These are phyloP conservation scores for Linnemannia exigua DNA, from an alignment of 192 early-diverging fungal genomes.

Conservation along the genomic window DNA sequence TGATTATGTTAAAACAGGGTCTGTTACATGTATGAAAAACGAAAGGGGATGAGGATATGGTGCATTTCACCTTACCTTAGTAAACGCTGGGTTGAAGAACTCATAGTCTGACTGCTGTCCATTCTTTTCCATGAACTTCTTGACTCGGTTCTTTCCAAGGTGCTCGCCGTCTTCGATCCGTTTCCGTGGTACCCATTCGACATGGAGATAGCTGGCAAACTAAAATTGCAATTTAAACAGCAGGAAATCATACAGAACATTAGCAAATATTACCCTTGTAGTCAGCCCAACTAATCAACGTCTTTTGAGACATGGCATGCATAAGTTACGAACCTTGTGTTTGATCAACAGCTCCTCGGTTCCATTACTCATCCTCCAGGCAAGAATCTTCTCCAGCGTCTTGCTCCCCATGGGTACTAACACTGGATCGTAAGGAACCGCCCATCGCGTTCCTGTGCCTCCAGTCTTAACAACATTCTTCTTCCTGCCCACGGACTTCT, in stretches of 20 bases:
- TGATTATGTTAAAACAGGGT: no score
- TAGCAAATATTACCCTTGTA: no score
- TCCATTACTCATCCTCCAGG: conserved; percentile 60
- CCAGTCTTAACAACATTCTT: conserved; percentile 34
- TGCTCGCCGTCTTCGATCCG: conserved; percentile 63
- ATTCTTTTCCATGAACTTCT: conserved; percentile 81
- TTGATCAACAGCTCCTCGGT: conserved; percentile 80
- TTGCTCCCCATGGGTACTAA: conserved; percentile 66
- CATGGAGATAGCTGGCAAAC: conserved; percentile 80
- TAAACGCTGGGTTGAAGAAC: conserved; percentile 76
- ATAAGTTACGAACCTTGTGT: conserved; percentile 72
- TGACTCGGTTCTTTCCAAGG: conserved; percentile 76
- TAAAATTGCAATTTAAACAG: conserved; percentile 17
- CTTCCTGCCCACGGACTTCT: conserved; percentile 40
- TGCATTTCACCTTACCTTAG: conserved; percentile 58
- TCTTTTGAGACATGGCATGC: neutral
- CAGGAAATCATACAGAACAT: neutral
- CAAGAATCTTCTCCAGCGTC: conserved; percentile 67
- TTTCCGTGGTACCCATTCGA: conserved; percentile 75
- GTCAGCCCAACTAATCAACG: no score
- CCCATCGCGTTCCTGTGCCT: conserved; percentile 34
- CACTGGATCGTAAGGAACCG: conserved; percentile 64
- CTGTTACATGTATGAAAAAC: no score
- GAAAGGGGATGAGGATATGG: neutral
- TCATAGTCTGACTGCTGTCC: conserved; percentile 62